Evolutionary conservation across 139 green algal species (phyloP).

Genomic region (Chlorokybus atmophyticus): DNA sequence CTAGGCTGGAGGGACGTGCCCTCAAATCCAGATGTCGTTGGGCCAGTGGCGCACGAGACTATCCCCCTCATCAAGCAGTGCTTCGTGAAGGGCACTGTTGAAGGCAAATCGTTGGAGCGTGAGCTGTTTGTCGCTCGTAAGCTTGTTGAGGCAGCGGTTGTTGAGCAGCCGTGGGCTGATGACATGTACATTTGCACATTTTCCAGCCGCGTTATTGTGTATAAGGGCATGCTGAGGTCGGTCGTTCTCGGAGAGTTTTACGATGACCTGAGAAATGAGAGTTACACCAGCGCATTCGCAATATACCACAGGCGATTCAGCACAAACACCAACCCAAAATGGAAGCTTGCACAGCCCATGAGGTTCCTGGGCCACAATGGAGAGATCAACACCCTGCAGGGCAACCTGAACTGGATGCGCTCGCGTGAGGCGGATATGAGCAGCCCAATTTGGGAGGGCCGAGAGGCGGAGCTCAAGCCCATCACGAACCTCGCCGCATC

Average conservation of each 20-base stretch:
- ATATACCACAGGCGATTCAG: constrained; percentile 98
- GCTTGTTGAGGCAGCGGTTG: constrained; percentile 65
- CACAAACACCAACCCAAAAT: constrained; percentile 97
- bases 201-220: constrained; percentile 80
- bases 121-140: constrained; percentile 90
- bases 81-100: constrained; percentile 24
- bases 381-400: constrained; percentile 97
- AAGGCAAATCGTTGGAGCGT: constrained; percentile 75
- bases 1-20: constrained; percentile 88
- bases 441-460: constrained; percentile 72
- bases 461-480: constrained; percentile 77
- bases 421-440: constrained; percentile 74
- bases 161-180: constrained; percentile 22
- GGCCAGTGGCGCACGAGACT: constrained; percentile 66
- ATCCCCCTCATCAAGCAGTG: constrained; percentile 85
- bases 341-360: constrained; percentile 97
- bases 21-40: constrained; percentile 68
- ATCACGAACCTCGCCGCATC: constrained; percentile 64
- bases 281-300: constrained; percentile 73
- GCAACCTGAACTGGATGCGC: constrained; percentile 98
- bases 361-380: constrained; percentile 98
- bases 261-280: constrained; percentile 72
- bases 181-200: constrained; percentile 87
- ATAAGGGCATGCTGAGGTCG: constrained; percentile 95
- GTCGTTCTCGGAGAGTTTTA: constrained; percentile 74